Evolutionary conservation across 1,284 basidiomycete species (phyloP).

Genomic region (Ceratobasidium sp.): DNA sequence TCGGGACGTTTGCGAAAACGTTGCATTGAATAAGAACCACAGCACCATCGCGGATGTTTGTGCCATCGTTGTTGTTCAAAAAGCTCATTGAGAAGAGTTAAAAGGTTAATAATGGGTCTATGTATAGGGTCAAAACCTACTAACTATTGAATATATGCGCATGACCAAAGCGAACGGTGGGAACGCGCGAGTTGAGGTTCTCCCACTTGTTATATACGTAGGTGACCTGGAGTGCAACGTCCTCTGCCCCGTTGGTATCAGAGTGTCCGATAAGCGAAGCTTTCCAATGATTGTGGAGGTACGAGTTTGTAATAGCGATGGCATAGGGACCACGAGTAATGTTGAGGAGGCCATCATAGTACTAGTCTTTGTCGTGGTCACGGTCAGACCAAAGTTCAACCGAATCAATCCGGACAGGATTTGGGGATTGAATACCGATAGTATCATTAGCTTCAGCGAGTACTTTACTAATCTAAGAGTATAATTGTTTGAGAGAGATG

Average conservation of each 20-base stretch:
- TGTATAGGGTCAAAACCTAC: neutral
- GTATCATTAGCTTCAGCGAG: constrained; percentile 42
- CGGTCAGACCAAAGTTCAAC: constrained; percentile 49
- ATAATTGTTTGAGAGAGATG: neutral
- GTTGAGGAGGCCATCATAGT: constrained; percentile 47
- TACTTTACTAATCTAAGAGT: constrained; percentile 17
- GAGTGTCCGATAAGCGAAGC: constrained; percentile 44
- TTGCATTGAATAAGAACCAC: constrained; percentile 61
- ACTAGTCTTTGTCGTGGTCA: constrained; percentile 44
- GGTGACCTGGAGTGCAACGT: constrained; percentile 42
- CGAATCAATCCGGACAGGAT: constrained; percentile 46
- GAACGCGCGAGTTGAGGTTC: constrained; percentile 52
- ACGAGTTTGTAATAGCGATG: constrained; percentile 33
- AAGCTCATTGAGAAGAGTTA: constrained; percentile 3
- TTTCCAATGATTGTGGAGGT: constrained; percentile 47
- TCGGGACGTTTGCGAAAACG: constrained; percentile 55
- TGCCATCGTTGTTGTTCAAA: constrained; percentile 11
- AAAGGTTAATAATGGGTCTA: no score
- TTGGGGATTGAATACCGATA: constrained; percentile 40
- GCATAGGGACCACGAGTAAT: constrained; percentile 42
- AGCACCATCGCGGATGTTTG: neutral
- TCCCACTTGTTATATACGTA: constrained; percentile 45
- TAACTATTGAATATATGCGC: constrained; percentile 33
- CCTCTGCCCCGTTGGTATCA: constrained; percentile 45
- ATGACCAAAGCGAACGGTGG: constrained; percentile 57